Evolutionary conservation across 495 filamentous ascomycete species (phyloP), one percentile per base, ranked within the genome.

Genomic region (Annulohypoxylon nitens): DNA sequence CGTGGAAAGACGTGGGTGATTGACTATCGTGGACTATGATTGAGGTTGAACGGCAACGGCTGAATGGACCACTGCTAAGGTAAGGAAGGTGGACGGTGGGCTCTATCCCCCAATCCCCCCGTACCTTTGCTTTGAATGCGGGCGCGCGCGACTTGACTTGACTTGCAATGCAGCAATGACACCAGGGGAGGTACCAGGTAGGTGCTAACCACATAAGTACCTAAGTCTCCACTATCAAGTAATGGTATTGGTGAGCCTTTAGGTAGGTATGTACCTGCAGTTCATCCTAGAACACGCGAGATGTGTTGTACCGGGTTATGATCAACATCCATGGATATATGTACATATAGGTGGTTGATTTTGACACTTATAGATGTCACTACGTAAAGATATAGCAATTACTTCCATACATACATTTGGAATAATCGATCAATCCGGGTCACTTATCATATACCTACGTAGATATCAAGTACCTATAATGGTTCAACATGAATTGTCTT

Each of bases 131-230:
- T 69, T 70, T 64, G 43, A 66, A 57, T 70, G 61, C 65, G 36
- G n/a, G 12, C 33, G n/a, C 66, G 70, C 71, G 69, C 69, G 71
- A 61, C 55, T 69, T 69, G 61, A 65, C 71, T 63, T 63, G 71
- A 61, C 55, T 69, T 69, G 61, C 48, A 65, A 57, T 10, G 43
- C 43, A 47, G 43, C 12, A 54, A 54, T 7, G 41, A 53, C 33
- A 58, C 50, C 39, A 45, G 39, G 62, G 63, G 53, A 16, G 54
- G 36, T 39, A 39, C 36, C 36, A 37, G 39, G 26, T 36, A 60
- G 55, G 58, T 69, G 61, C 61, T 60, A 64, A 60, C 18, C 12
- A 47, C 16, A 18, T 47, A 16, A 20, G n/a, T 30, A 30, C 30
- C 5, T 6, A 58, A 41, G 37, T 50, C 41, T 45, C 53, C 61